Evolutionary conservation across 2,329 filamentous ascomycete genomes (phyloP), one percentile per base, ranked within the genome.

Genomic region (Orbilia oligospora): DNA sequence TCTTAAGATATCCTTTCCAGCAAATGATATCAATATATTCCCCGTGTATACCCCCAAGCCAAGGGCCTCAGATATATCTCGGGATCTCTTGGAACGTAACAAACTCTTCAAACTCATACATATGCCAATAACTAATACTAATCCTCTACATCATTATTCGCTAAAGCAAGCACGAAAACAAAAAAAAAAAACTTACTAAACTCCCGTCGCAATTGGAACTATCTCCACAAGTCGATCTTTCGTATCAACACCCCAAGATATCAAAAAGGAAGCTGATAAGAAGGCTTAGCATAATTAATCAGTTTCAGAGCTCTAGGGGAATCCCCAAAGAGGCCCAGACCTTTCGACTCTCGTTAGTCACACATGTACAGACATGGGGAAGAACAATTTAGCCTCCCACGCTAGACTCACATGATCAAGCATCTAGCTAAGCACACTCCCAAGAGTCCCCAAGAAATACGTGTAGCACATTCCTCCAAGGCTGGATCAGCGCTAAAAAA

Each of bases 191-290:
- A 30, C 27, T 22, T 30, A 30, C 24, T 20, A 56, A 56, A 58
- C n/a, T 20, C 53, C 55, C 56, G 56, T 44, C 56, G 56, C 56
- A 61, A 61, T 61, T 61, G 27, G 27, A 44, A 44, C 36, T 61
- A 61, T 61, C n/a, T 10, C 56, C 56, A 38, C 53, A 22, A 8
- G 53, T 20, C 53, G 56, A 61, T 61, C 56, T 9, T 41, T 61
- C 27, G 36, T 61, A 44, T 27, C 36, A 44, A 49, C 30, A n/a
- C n/a, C 53, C 53, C 53, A 51, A 51, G 64, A 38, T 41, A 67
- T 67, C 64, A 67, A 56, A 69, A 56, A 48, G 65, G 65, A 69
- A 69, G 65, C 36, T 56, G 65, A 69, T 69, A 69, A 58, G 64
- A 68, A 68, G 64, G 64, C 64, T 68, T 68, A 68, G 64, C 48